Base-by-base conservation (phyloP, 768 basidiomycete species). In the Neoboletus subvelutipes region DNA sequence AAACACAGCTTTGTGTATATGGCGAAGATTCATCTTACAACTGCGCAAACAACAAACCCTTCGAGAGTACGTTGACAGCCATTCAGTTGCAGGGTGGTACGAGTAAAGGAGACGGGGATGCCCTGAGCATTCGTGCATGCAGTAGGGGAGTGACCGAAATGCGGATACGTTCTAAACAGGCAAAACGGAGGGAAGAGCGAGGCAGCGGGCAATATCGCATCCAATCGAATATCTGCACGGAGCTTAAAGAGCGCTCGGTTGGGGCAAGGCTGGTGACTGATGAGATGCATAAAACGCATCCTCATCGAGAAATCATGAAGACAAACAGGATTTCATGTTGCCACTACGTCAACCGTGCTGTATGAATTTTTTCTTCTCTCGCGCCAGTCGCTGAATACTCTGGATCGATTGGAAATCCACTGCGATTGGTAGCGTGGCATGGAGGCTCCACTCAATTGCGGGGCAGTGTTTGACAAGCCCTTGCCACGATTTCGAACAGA, bases 401-500 rank as follows among this genome's bases (percentile, higher is more conserved):
- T 55, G 36, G 26, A 31, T 58, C 43, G 45, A 50, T 41, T 45
- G 26, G 45, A 58, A 50, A 67, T 55, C 46, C 41, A 31, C 33
- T 34, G 42, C 57, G 31, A 57, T 34, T 20, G 31, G 29, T 28
- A 53, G 58, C 59, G 40, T 62, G 51, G 60, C 37, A 34, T 39
- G 46, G 48, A 52, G 50, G 41, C 22, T 53, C 45, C 45, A 55
- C 54, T 58, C 40, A 47, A 50, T 52, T 36, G 43, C 50, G 52
- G 59, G 64, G 68, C 68, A 31, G 66, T 69, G 68, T 66, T 57
- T 50, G n/a, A 49, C 45, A 20, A 65, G 52, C 51, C 58, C 58
- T 56, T 66, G 51, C 58, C 58, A 58, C 59, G 59, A 52, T 58
- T 31, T 67, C 37, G 45, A 55, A 68, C 50, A 55, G 53, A 53